Evolutionary conservation across 2,329 filamentous ascomycete genomes (phyloP).

Genomic region (Trichoderma guizhouense): DNA sequence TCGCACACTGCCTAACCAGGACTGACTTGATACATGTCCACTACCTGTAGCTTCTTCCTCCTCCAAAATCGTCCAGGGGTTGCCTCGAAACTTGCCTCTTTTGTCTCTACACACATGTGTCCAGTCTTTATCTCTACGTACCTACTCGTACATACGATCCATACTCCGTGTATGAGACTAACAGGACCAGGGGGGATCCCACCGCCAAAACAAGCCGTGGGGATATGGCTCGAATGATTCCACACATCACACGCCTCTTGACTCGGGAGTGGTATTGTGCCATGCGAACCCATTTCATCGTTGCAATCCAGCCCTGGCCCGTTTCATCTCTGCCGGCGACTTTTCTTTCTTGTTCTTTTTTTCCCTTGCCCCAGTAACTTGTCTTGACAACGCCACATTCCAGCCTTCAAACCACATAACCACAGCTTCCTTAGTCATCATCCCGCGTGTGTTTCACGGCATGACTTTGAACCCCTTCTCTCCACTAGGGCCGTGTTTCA

Average conservation of each 20-base stretch:
- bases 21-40: background rate
- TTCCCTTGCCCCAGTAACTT: background rate
- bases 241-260: background rate
- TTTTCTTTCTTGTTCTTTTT: background rate
- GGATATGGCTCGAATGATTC: background rate
- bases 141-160: background rate
- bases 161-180: background rate
- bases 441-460: constrained; percentile 7
- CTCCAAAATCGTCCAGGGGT: background rate
- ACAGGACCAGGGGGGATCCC: background rate
- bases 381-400: background rate
- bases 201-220: constrained; percentile 9
- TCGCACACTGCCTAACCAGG: background rate
- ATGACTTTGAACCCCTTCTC: background rate
- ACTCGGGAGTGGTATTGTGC: background rate
- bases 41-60: background rate
- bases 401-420: background rate
- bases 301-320: background rate
- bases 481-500: constrained; percentile 15
- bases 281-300: too few species aligned
- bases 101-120: background rate
- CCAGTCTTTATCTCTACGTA: background rate
- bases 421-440: constrained; percentile 6
- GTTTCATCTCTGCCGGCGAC: background rate
- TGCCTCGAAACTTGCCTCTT: background rate